Percentiles rank a stretch among this genome's conserved stretches.
phyloP scores from a whole-genome alignment of 1,284 basidiomycete genomes.

The Ceratobasidium papillatum region DNA sequence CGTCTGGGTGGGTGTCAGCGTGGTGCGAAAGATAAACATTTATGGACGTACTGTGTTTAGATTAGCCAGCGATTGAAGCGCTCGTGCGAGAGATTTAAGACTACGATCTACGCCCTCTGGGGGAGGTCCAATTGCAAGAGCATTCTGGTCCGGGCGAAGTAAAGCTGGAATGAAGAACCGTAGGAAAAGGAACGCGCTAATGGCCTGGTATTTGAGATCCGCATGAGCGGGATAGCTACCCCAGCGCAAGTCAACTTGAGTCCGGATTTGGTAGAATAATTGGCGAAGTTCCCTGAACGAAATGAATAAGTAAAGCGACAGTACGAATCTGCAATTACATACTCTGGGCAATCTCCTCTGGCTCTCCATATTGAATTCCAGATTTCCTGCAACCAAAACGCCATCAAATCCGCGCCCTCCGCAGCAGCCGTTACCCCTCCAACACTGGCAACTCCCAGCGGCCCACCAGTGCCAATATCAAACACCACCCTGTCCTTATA shows the following conservation, averaged over 20 bases:
- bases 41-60: slow-evolving; percentile 70
- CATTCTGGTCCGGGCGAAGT: slow-evolving; percentile 72
- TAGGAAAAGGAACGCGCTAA: slow-evolving; percentile 85
- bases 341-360: slow-evolving; percentile 77
- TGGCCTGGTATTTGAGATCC: slow-evolving; percentile 74
- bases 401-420: slow-evolving; percentile 72
- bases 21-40: slow-evolving; percentile 10
- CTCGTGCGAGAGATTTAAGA: slow-evolving; percentile 79
- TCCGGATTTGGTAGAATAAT: slow-evolving; percentile 75
- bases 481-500: slow-evolving; percentile 75
- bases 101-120: slow-evolving; percentile 71
- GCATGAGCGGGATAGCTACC: slow-evolving; percentile 50
- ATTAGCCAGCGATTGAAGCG: slow-evolving; percentile 81
- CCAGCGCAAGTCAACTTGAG: slow-evolving; percentile 71
- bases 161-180: slow-evolving; percentile 85
- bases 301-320: slow-evolving; percentile 35
- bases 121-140: slow-evolving; percentile 63
- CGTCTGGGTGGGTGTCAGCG: slow-evolving; percentile 53
- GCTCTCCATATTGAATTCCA: slow-evolving; percentile 81
- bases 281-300: slow-evolving; percentile 72
- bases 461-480: slow-evolving; percentile 73
- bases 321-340: slow-evolving; percentile 49
- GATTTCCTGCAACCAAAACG: slow-evolving; percentile 77
- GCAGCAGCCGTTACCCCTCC: not conserved
- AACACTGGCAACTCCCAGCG: slow-evolving; percentile 17